phyloP scores from a whole-genome alignment of 805 yeast species.

The Saccharomycopsis babjevae region DNA sequence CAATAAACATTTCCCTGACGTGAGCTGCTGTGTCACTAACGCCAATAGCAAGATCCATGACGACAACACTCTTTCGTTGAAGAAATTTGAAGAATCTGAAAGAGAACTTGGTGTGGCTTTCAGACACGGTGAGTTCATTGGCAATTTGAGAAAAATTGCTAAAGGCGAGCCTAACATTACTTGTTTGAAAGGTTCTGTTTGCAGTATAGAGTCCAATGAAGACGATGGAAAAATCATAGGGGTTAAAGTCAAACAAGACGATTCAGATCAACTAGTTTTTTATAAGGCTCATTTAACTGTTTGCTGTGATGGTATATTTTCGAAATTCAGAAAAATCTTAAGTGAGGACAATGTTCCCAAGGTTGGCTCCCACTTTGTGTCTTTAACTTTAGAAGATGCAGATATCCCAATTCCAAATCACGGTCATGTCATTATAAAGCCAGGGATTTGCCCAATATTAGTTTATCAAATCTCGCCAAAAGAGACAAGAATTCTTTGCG shows the following conservation, averaged over 20 bases:
- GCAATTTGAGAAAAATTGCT: slow-evolving; percentile 66
- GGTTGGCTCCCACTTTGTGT: slow-evolving; percentile 79
- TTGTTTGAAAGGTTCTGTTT: slow-evolving; percentile 75
- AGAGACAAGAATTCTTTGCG: slow-evolving; percentile 85
- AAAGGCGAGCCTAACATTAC: slow-evolving; percentile 63
- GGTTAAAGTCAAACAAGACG: slow-evolving; percentile 47
- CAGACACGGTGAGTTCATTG: slow-evolving; percentile 84
- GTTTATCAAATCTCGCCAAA: slow-evolving; percentile 77
- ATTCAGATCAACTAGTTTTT: slow-evolving; percentile 29
- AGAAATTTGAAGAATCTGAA: slow-evolving; percentile 50
- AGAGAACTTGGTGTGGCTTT: slow-evolving; percentile 70
- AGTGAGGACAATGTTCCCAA: slow-evolving; percentile 50
- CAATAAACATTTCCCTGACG: slow-evolving; percentile 31
- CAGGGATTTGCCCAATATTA: slow-evolving; percentile 72
- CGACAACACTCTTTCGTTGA: slow-evolving; percentile 38
- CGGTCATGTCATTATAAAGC: slow-evolving; percentile 85
- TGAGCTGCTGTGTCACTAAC: slow-evolving; percentile 35
- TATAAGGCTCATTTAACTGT: slow-evolving; percentile 58
- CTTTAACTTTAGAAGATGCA: slow-evolving; percentile 66
- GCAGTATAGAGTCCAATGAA: slow-evolving; percentile 46
- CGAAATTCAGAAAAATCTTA: slow-evolving; percentile 76
- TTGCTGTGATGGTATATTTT: slow-evolving; percentile 88
- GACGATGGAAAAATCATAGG: slow-evolving; percentile 53
- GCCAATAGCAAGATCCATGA: slow-evolving; percentile 48
- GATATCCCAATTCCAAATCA: slow-evolving; percentile 61